These are phyloP conservation scores for Moricandia arvensis DNA, from an alignment of 345 rosid species.

Conservation along the genomic window DNA sequence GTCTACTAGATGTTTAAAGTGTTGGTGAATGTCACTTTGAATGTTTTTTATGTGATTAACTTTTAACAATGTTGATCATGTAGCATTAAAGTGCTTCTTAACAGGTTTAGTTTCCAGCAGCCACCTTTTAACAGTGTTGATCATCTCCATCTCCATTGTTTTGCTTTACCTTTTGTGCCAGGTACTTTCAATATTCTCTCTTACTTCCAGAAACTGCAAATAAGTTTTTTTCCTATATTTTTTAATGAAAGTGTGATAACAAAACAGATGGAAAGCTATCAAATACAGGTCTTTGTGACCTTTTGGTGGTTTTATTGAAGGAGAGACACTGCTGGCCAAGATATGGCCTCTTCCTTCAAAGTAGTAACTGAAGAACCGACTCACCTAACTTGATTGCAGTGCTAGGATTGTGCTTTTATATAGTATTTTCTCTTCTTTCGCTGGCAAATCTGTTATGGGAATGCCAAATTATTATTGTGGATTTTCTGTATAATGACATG, in stretches of 20 bases:
- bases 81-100: slow-evolving; percentile 8
- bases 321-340: slow-evolving; percentile 68
- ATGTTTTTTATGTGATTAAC: no score
- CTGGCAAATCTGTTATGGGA: slow-evolving; percentile 4
- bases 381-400: neutral
- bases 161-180: slow-evolving; percentile 70
- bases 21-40: no score
- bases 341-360: slow-evolving; percentile 48
- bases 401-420: neutral
- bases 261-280: slow-evolving; percentile 66
- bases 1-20: no score
- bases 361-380: slow-evolving; percentile 11
- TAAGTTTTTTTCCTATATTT: neutral
- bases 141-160: slow-evolving; percentile 92
- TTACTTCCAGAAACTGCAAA: neutral
- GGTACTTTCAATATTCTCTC: slow-evolving; percentile 35
- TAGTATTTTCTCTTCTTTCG: neutral
- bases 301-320: slow-evolving; percentile 71
- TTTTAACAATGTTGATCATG: no score
- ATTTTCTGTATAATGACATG: no score
- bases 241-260: neutral
- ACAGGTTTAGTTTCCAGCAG: slow-evolving; percentile 82
- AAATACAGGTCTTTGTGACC: slow-evolving; percentile 72
- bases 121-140: slow-evolving; percentile 83
- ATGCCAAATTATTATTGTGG: neutral